Evolutionary conservation across 2,329 filamentous ascomycete genomes (phyloP), one percentile per base, ranked within the genome.

Genomic region (Aureobasidium zeae): DNA sequence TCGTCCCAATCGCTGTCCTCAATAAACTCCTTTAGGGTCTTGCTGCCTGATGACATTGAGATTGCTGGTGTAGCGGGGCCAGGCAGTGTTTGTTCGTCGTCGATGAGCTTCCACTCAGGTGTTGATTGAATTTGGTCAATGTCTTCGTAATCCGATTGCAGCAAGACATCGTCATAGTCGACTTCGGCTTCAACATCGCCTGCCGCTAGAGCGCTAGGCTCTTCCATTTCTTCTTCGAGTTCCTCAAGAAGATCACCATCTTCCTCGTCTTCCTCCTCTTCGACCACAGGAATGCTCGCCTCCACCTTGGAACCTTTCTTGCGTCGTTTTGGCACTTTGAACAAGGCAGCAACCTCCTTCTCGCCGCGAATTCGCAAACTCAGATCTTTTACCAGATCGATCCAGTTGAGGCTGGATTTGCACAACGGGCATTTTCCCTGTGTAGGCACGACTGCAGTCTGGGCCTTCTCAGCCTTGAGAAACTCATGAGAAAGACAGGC

Each of bases 341-440:
- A 69, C 19, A 94, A 55, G 51, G 77, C 77, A 29, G 79, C 73
- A 1, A 88, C 66, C 51, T 87, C 81, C 46, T 82, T 81, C 44
- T 72, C 63, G 1, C 82, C 87, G 17, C 85, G 73, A 25, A 76
- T 68, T 22, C 89, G 73, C 36, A 94, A 64, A 38, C 74, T 91
- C 53, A 94, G 63, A 58, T 94, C 88, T 57, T 79, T 88, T 66
- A 93, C 82, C 64, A 95, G 76, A 35, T 83, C 75, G 0, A 71
- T 69, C 89, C 89, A 96, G 38, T 69, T 60, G 2, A 87, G 64
- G 4, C 68, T 61, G 0, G 68, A 67, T 1, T 70, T 63, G 57
- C 89, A 96, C 15, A 65, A 65, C 0, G 86, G 86, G 63, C 89
- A 96, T 2, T 55, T 61, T 2, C 86, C 87, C 24, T 69, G 58